A percentile compares a stretch with the other conserved stretches of the same genome.
Evolutionary conservation across 495 filamentous ascomycete species (phyloP).

Genomic region (Amphirosellinia nigrospora): DNA sequence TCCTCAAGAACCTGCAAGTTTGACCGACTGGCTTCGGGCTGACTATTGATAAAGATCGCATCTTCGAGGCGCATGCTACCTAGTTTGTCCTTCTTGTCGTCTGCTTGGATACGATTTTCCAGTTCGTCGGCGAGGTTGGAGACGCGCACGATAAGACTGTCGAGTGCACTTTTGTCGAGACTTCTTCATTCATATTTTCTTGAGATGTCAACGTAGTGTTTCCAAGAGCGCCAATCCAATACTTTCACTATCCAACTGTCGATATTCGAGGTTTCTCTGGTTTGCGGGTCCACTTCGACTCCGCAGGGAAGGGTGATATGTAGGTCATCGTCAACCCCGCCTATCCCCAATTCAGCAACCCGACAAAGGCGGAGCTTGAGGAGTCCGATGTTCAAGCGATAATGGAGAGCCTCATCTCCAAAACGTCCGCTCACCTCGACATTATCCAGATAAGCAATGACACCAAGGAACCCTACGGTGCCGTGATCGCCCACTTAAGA

Average conservation of each 20-base stretch:
- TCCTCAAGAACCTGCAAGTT: not conserved
- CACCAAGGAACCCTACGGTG: not conserved
- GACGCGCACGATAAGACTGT: not conserved
- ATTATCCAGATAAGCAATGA: not conserved
- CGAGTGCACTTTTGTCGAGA: not conserved
- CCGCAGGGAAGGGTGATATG: no score
- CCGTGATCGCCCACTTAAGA: not conserved
- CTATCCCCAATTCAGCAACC: no score
- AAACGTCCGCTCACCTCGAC: not conserved
- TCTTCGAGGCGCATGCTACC: not conserved
- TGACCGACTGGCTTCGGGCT: not conserved
- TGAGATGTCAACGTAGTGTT: not conserved
- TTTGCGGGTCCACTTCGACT: not conserved
- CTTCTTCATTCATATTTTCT: not conserved
- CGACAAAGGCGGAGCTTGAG: not conserved
- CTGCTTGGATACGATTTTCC: not conserved
- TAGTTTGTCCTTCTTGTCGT: not conserved
- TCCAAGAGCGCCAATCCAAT: not conserved
- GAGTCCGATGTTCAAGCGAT: not conserved
- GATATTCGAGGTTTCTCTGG: not conserved
- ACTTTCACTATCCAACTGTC: not conserved
- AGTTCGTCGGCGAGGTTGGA: not conserved
- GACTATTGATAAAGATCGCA: not conserved
- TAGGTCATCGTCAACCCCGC: no score
- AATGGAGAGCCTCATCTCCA: not conserved